These are phyloP conservation scores for Fagopyrum tataricum DNA, from an alignment of 148 eudicot species.

Conservation along the genomic window DNA sequence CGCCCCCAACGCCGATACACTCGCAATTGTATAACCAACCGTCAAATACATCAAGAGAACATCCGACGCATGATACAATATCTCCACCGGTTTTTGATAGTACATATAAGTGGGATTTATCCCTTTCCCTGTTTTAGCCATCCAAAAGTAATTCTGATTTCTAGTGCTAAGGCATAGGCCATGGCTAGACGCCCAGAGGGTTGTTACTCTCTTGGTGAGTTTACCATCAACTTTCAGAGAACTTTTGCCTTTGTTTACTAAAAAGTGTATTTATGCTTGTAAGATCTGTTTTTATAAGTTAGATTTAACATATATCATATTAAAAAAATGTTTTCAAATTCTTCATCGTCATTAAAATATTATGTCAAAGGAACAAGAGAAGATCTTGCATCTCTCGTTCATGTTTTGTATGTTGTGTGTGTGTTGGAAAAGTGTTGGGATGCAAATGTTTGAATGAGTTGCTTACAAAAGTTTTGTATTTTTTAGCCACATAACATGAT, in stretches of 20 bases:
- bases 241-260: no score
- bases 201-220: no score
- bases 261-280: no score
- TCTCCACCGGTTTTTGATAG: neutral
- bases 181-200: no score
- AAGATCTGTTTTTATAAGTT: no score
- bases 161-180: no score
- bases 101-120: no score
- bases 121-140: no score
- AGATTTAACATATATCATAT: no score
- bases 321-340: no score
- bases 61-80: neutral
- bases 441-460: neutral
- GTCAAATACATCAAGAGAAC: neutral
- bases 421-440: neutral
- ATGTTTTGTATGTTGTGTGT: neutral
- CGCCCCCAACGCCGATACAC: neutral
- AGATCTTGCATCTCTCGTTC: neutral
- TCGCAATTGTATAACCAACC: neutral
- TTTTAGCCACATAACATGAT: constrained; percentile 96
- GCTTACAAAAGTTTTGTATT: constrained; percentile 91
- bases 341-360: neutral
- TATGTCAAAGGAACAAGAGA: neutral
- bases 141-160: no score
- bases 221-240: no score